Base-by-base conservation (phyloP, 129 eudicot genomes). In the Scalesia atractyloides region DNA sequence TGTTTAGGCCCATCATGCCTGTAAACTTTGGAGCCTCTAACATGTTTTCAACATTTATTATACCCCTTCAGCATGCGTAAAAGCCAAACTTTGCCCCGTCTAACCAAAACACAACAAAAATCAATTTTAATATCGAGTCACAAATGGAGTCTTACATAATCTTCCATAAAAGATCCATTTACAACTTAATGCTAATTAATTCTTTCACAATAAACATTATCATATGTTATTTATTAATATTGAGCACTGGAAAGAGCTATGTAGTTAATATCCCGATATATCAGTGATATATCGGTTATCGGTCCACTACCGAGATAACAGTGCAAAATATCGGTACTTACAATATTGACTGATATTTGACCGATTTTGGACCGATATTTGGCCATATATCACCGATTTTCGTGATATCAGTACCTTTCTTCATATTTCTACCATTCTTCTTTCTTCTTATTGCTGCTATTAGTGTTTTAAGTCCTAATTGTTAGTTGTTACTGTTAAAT, bases 21-120 rank as follows among this genome's bases (percentile, higher is more conserved):
- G 97, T 84, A 66, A 84, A 91, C 73, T 91, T 91, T 3, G 97
- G 89, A 72, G 80, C 96, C 88, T 91, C 97, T 85, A 88, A 73
- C 97, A 91, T 91, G 0, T 3, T 69, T 88, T 64, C 67, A 19
- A 52, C 59, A 15, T 69, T 56, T 34, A 79, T 56, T 34, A 79
- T 68, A 80, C 64, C 74, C 59, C 73, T 77, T 63, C 79, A 82
- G 82, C 90, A 84, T 89, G 30, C 70, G 69, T 78, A 2, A 50
- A 13, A 62, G 33, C 62, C 65, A 49, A 68, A 69, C 57, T 70
- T 60, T 8, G 26, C 44, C 58, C 60, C 65, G n/a, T 13, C 47
- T 70, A 52, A 17, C 49, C 57, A 50, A 65, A 47, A 41, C 2
- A 19, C 12, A 14, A 12, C 68, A n/a, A 1, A 12, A 24, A 58